These are phyloP conservation scores for Beta macrorhiza DNA, from an alignment of 179 eudicot genomes.

Conservation along the genomic window DNA sequence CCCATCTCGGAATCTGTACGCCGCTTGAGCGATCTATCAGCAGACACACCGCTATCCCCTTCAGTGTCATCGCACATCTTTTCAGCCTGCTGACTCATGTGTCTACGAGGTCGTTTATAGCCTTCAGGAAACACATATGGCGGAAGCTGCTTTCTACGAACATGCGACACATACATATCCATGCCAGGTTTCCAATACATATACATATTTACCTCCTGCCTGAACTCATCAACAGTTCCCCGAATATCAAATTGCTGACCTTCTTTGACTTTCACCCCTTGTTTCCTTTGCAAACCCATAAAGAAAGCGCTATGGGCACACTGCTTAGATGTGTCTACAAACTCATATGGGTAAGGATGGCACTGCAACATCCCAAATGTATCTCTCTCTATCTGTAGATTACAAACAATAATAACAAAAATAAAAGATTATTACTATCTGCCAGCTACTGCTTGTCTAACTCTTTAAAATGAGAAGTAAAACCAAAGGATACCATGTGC, in stretches of 20 bases:
- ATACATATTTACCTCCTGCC: conserved; percentile 61
- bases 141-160: conserved; percentile 83
- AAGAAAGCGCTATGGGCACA: conserved; percentile 74
- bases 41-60: conserved; percentile 29
- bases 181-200: conserved; percentile 88
- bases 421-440: background rate
- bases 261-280: conserved; percentile 61
- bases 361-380: conserved; percentile 78
- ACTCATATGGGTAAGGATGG: conserved; percentile 83
- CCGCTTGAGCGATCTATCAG: conserved; percentile 42
- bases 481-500: background rate
- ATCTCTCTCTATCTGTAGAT: conserved; percentile 80
- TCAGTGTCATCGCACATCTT: conserved; percentile 36
- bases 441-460: background rate
- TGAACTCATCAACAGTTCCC: conserved; percentile 74
- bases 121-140: conserved; percentile 74
- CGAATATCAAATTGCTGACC: conserved; percentile 94
- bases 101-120: conserved; percentile 50
- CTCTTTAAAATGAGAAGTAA: background rate
- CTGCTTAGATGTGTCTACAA: conserved; percentile 57
- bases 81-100: conserved; percentile 32
- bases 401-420: conserved; percentile 17
- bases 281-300: conserved; percentile 82
- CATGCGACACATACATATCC: conserved; percentile 83
- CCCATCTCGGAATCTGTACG: conserved; percentile 38